Conservation (phyloP, 2,329 filamentous ascomycete genomes). For the Neurospora sp. region DNA sequence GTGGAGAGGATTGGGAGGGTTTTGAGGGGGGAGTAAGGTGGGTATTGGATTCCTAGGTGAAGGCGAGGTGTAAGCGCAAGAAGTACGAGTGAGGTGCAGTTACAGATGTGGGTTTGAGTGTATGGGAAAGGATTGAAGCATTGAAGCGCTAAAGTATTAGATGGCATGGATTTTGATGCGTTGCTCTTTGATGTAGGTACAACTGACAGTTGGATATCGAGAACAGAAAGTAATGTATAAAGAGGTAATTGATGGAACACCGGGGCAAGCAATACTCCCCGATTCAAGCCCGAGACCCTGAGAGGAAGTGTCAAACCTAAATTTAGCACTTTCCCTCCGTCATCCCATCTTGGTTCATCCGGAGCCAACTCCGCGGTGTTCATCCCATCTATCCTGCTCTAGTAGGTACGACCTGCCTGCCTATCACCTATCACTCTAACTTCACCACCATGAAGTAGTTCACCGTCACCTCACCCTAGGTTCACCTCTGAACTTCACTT, state of each 20-base stretch:
- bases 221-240: not conserved
- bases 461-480: no score
- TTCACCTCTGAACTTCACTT: no score
- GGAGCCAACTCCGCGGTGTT: not conserved
- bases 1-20: conserved; percentile 28
- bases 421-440: no score
- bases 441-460: no score
- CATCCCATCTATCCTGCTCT: not conserved
- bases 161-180: not conserved
- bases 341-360: not conserved
- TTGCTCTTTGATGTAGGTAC: not conserved
- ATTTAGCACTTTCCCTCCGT: not conserved
- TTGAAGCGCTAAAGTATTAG: not conserved
- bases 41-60: not conserved
- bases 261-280: not conserved
- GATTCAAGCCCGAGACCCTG: not conserved
- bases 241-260: not conserved
- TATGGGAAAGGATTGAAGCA: not conserved
- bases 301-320: not conserved
- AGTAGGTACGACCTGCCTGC: no score
- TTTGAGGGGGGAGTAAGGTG: not conserved
- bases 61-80: not conserved
- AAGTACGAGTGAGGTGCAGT: not conserved
- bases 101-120: not conserved
- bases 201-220: not conserved